Evolutionary conservation across 108 stramenopile species (phyloP).

Genomic region (Cyclostephanos tholiformis): DNA sequence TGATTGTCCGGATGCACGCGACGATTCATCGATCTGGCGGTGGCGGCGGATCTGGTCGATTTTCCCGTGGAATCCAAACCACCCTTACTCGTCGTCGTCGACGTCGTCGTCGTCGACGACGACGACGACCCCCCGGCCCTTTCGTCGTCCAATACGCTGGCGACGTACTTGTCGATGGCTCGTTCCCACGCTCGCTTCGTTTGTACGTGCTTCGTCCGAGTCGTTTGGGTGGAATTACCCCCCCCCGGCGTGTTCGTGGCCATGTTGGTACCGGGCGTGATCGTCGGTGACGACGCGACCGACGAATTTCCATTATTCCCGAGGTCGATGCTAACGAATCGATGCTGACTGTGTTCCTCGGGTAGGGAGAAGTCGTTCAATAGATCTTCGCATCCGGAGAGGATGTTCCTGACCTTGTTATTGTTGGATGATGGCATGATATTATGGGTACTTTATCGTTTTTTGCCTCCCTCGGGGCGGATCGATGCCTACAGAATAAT

Average conservation of each 20-base stretch:
- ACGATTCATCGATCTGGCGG: slow-evolving; percentile 1
- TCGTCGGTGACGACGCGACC: slow-evolving; percentile 8
- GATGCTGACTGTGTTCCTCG: slow-evolving; percentile 3
- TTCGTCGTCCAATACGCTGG: slow-evolving; percentile 35
- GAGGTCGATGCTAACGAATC: slow-evolving; percentile 13
- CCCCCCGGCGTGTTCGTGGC: slow-evolving; percentile 4
- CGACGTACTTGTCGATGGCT: slow-evolving; percentile 45
- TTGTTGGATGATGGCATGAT: slow-evolving; percentile 8
- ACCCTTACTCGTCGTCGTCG: too few species aligned
- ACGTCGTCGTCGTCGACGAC: slow-evolving; percentile 18
- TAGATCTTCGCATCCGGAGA: slow-evolving; percentile 13
- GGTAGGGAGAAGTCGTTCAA: slow-evolving; percentile 18
- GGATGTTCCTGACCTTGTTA: neutral
- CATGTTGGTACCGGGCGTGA: neutral
- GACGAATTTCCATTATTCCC: slow-evolving; percentile 1
- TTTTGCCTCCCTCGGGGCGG: neutral
- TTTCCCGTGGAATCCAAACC: too few species aligned
- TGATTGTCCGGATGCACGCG: slow-evolving; percentile 19
- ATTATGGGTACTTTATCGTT: neutral
- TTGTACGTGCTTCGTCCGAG: neutral
- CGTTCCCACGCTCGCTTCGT: slow-evolving; percentile 22
- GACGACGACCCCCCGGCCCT: slow-evolving; percentile 18
- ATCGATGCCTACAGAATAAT: too few species aligned
- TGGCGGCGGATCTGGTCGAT: too few species aligned
- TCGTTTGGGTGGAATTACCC: slow-evolving; percentile 24